These are phyloP conservation scores for Aegilops umbellulata DNA, from an alignment of 176 grass and related monocot species.

Conservation along the genomic window DNA sequence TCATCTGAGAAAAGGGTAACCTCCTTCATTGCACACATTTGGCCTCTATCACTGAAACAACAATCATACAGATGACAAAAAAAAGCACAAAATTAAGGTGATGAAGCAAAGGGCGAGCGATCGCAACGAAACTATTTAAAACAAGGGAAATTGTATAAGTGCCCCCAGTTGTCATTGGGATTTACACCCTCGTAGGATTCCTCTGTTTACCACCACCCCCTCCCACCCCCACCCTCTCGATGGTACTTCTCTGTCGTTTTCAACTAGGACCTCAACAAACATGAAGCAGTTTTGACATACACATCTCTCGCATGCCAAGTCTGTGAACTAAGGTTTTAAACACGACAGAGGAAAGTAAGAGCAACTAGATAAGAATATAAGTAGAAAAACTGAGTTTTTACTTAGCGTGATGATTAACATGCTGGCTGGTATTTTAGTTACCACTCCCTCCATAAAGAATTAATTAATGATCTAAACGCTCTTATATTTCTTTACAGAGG, in stretches of 20 bases:
- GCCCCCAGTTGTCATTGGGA: too few species aligned
- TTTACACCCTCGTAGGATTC: not conserved
- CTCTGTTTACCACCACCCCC: too few species aligned
- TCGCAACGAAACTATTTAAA: slow-evolving; percentile 14
- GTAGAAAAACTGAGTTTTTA: not conserved
- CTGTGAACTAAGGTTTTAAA: not conserved
- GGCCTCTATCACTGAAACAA: slow-evolving; percentile 76
- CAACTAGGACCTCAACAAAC: not conserved
- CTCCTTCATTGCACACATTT: slow-evolving; percentile 99
- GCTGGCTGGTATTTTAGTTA: not conserved
- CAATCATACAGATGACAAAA: slow-evolving; percentile 21
- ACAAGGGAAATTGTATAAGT: not conserved
- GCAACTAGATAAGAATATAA: not conserved
- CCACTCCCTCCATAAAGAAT: not conserved
- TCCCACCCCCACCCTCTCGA: too few species aligned
- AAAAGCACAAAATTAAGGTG: slow-evolving; percentile 22
- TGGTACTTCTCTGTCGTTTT: not conserved
- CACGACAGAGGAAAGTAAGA: not conserved
- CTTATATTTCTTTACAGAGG: too few species aligned
- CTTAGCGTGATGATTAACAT: slow-evolving; percentile 1
- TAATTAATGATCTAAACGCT: too few species aligned
- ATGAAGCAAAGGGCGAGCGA: not conserved
- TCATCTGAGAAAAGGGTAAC: slow-evolving; percentile 99
- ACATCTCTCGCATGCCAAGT: not conserved
- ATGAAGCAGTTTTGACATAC: not conserved